Evolutionary conservation across 225 moss, liverwort and hornwort species (phyloP).

Genomic region (Rhytidiadelphus loreus): DNA sequence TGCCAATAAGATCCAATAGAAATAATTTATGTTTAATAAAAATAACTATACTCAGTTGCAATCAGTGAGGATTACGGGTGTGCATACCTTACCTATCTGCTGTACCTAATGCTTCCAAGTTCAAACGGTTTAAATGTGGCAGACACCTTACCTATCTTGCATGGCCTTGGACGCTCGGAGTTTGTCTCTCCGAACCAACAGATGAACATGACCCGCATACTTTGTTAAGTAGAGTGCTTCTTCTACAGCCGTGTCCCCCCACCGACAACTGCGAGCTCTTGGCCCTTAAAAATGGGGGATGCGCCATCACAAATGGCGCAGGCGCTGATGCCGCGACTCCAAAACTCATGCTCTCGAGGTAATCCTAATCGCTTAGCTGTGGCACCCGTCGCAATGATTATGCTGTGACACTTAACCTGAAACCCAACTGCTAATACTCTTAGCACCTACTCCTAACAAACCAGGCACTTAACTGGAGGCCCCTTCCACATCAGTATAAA

Average conservation of each 20-base stretch:
- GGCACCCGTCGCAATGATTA: constrained; percentile 93
- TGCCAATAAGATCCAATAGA: not conserved
- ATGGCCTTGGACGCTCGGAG: constrained; percentile 93
- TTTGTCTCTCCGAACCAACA: constrained; percentile 69
- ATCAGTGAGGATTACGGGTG: not conserved
- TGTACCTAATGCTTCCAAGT: not conserved
- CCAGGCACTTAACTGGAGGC: not conserved
- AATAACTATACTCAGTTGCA: not conserved
- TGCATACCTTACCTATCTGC: not conserved
- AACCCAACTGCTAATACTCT: constrained; percentile 27
- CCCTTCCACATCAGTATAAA: not conserved
- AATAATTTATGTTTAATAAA: not conserved
- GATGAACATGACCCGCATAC: constrained; percentile 88
- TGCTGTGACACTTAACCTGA: constrained; percentile 88
- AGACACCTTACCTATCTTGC: constrained; percentile 68
- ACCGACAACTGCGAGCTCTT: constrained; percentile 91
- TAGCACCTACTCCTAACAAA: constrained; percentile 2
- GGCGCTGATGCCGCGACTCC: constrained; percentile 92
- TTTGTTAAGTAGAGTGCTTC: constrained; percentile 87
- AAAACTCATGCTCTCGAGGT: constrained; percentile 88
- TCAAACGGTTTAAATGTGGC: not conserved
- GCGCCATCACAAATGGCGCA: constrained; percentile 97
- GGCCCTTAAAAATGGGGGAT: constrained; percentile 82
- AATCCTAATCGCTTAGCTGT: constrained; percentile 82
- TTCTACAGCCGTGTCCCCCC: constrained; percentile 88